Percentiles rank a stretch among this genome's conserved stretches.
These are phyloP conservation scores for Crithidia mellificae DNA, from an alignment of 208 protist species.

Conservation along the genomic window DNA sequence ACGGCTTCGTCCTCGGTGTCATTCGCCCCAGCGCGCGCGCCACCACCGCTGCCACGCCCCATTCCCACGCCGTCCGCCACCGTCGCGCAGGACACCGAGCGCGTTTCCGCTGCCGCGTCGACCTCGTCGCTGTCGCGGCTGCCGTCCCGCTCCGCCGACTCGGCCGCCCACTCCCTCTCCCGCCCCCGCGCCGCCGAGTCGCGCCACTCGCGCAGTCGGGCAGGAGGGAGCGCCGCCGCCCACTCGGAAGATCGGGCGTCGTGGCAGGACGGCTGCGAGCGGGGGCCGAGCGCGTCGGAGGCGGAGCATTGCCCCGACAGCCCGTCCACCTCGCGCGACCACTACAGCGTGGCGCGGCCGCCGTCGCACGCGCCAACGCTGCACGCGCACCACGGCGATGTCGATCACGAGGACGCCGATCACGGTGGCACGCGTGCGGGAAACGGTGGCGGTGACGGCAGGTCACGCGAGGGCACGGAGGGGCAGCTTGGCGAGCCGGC, in stretches of 20 bases:
- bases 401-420: background rate
- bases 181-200: conserved; percentile 4
- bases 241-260: background rate
- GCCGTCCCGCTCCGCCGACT: conserved; percentile 21
- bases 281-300: background rate
- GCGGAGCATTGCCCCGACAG: too few relatives aligned
- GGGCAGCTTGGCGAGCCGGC: too few relatives aligned
- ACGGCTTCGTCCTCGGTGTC: background rate
- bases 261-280: background rate
- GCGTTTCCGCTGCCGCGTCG: background rate
- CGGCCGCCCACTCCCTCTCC: background rate
- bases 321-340: background rate
- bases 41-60: too few relatives aligned
- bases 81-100: background rate
- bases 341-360: conserved; percentile 6
- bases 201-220: background rate
- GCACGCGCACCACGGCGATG: background rate
- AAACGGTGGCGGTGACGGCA: background rate
- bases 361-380: conserved; percentile 24
- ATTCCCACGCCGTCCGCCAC: too few relatives aligned
- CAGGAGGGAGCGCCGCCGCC: background rate
- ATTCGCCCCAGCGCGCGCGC: background rate
- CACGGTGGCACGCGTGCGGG: background rate
- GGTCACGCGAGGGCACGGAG: too few relatives aligned
- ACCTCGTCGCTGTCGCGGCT: background rate